Base-by-base conservation (phyloP, 129 eudicot species). In the Dittrichia graveolens region DNA sequence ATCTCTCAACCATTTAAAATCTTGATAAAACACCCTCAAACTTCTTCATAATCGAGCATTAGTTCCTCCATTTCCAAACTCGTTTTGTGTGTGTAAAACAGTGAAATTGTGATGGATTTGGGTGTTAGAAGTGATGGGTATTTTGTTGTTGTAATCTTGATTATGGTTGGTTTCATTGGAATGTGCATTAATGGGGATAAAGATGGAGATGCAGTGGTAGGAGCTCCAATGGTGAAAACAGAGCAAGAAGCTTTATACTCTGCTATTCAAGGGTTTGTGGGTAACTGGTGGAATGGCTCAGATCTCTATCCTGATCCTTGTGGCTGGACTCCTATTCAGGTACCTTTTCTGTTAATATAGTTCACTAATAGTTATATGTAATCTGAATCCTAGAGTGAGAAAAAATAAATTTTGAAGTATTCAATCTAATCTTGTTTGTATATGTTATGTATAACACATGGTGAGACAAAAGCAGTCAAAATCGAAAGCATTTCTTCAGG, bases 251-350 rank as follows among this genome's bases (percentile, higher is more conserved):
- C 89, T 76, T 64, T 91, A 13, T 88, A 86, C 77, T 66, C 78
- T 67, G 85, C 92, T 10, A 84, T 91, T 78, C 92, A 91, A 72
- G 95, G 90, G 8, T 88, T 91, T 86, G 90, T 91, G 71, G 97
- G 96, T 5, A 83, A 84, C 55, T 78, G 88, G 90, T 91, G 97
- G 97, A 91, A 91, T 72, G 97, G 97, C 31, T 91, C 97, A 4
- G 90, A 91, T 86, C 97, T 91, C 34, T 91, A 84, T 86, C 97
- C 97, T 35, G 95, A 91, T 80, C 97, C 97, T 61, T 91, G 97
- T 87, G 97, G 97, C 61, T 91, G 97, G 97, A 88, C 97, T 40
- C 97, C 97, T 0, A 91, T 91, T 38, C 91, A 88, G 97, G 97
- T 88, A 54, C 19, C 1, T 2, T 57, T 18, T 41, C 49, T 35